These are phyloP conservation scores for Penicillium diatomitis DNA, from an alignment of 495 filamentous ascomycete genomes.

Conservation along the genomic window DNA sequence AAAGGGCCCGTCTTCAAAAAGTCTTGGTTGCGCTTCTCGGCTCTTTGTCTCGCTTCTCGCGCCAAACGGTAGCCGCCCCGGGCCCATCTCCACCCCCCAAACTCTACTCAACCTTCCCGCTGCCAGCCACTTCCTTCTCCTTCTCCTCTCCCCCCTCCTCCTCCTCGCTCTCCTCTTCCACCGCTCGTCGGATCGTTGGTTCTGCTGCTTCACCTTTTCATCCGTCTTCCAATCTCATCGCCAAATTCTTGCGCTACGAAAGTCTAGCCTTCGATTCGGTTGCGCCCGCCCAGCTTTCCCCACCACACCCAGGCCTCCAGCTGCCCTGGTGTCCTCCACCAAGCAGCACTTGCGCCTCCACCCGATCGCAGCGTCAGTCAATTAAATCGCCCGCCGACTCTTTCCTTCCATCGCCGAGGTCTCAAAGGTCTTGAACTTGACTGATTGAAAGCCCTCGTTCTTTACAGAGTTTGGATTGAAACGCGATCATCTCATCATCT, in stretches of 20 bases:
- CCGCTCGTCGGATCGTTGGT: background rate
- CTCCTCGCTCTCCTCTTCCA: slow-evolving; percentile 1
- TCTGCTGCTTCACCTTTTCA: background rate
- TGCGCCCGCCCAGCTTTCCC: background rate
- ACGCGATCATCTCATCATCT: background rate
- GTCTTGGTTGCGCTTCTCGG: slow-evolving; percentile 19
- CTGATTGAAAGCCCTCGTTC: background rate
- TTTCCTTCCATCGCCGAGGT: slow-evolving; percentile 9
- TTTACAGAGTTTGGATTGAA: background rate
- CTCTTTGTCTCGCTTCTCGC: slow-evolving; percentile 31
- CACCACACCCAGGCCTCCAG: slow-evolving; percentile 6
- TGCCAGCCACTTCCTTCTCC: slow-evolving; percentile 20
- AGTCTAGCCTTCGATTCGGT: background rate
- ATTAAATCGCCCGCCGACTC: slow-evolving; percentile 7
- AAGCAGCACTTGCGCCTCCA: slow-evolving; percentile 18
- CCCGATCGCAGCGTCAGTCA: slow-evolving; percentile 8
- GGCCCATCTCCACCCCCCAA: slow-evolving; percentile 12
- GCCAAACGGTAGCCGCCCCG: slow-evolving; percentile 26
- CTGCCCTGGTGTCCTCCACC: slow-evolving; percentile 21
- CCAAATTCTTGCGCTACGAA: background rate
- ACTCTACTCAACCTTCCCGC: slow-evolving; percentile 20
- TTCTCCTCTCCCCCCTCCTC: slow-evolving; percentile 11
- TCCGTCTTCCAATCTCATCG: background rate
- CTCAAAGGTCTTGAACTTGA: slow-evolving; percentile 3
- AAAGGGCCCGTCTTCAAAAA: too few relatives aligned